A percentile compares a stretch with the other conserved stretches of the same genome.
Conservation (phyloP, 257 asterid species). For the Petrea volubilis region DNA sequence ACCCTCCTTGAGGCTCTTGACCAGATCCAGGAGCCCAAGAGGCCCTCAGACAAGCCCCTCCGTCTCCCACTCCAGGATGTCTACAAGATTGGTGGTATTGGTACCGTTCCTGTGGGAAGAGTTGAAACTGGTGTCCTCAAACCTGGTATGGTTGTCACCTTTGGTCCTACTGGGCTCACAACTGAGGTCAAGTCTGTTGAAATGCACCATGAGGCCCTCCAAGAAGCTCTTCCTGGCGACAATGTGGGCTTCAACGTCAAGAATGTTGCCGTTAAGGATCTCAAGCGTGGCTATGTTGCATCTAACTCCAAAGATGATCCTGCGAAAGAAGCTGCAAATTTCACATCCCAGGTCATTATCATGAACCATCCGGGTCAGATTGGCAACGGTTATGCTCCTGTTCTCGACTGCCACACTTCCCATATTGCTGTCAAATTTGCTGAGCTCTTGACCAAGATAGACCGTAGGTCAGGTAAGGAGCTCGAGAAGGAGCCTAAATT, state of each 20-base stretch:
- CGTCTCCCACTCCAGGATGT: slow-evolving; percentile 51
- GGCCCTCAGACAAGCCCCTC: slow-evolving; percentile 46
- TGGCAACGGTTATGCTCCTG: slow-evolving; percentile 44
- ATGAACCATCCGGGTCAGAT: slow-evolving; percentile 51
- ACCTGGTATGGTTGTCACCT: slow-evolving; percentile 40
- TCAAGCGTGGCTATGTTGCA: slow-evolving; percentile 45
- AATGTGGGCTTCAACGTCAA: slow-evolving; percentile 45
- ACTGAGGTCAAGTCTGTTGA: slow-evolving; percentile 46
- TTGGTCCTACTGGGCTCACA: slow-evolving; percentile 42
- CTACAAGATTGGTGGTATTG: slow-evolving; percentile 49
- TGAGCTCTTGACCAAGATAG: slow-evolving; percentile 42
- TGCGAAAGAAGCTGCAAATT: slow-evolving; percentile 36
- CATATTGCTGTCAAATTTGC: slow-evolving; percentile 45
- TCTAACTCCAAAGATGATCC: slow-evolving; percentile 49
- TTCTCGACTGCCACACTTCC: slow-evolving; percentile 45
- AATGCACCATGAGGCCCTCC: slow-evolving; percentile 44
- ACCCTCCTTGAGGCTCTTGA: slow-evolving; percentile 50
- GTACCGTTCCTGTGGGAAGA: slow-evolving; percentile 45
- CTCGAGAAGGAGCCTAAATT: slow-evolving; percentile 41
- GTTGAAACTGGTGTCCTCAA: slow-evolving; percentile 40
- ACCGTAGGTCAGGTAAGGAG: slow-evolving; percentile 44
- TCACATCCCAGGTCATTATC: slow-evolving; percentile 44
- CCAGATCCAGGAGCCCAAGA: slow-evolving; percentile 37
- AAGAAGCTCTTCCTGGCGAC: slow-evolving; percentile 40
- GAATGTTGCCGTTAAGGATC: slow-evolving; percentile 47